phyloP scores from a whole-genome alignment of 2,329 filamentous ascomycete genomes.

The Ophiostoma sp. region DNA sequence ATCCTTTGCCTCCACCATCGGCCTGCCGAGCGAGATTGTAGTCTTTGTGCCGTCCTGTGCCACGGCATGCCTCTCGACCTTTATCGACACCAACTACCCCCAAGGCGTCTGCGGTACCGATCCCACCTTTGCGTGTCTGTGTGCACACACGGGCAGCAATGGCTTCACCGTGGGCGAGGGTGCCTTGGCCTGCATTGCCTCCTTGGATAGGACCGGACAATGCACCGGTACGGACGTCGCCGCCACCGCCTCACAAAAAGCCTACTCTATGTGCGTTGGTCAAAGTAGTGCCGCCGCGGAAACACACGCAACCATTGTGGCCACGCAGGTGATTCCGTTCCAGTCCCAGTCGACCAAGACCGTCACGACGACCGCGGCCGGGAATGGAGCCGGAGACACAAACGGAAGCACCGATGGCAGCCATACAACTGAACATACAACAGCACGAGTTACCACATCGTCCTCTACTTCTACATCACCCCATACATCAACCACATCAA shows the following conservation, averaged over 20 bases:
- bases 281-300: conserved; percentile 53
- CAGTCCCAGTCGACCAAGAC: conserved; percentile 35
- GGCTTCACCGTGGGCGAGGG: conserved; percentile 73
- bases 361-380: conserved; percentile 22
- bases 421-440: conserved; percentile 19
- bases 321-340: conserved; percentile 51
- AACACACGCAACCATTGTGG: conserved; percentile 60
- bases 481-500: not conserved
- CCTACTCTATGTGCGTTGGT: conserved; percentile 60
- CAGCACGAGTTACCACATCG: conserved; percentile 24
- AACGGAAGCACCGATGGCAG: not conserved
- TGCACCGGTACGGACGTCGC: conserved; percentile 52
- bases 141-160: conserved; percentile 56
- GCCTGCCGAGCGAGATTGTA: conserved; percentile 43
- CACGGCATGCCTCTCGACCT: conserved; percentile 60
- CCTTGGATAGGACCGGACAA: conserved; percentile 49
- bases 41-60: conserved; percentile 60
- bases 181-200: conserved; percentile 65
- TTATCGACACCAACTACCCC: conserved; percentile 62
- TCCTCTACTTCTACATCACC: conserved; percentile 17
- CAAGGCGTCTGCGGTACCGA: conserved; percentile 48
- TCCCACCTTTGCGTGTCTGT: conserved; percentile 63
- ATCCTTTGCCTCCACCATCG: conserved; percentile 24
- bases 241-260: conserved; percentile 43
- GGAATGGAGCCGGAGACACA: conserved; percentile 48